These are phyloP conservation scores for Penicilliopsis zonata DNA, from an alignment of 495 filamentous ascomycete genomes.

Conservation along the genomic window DNA sequence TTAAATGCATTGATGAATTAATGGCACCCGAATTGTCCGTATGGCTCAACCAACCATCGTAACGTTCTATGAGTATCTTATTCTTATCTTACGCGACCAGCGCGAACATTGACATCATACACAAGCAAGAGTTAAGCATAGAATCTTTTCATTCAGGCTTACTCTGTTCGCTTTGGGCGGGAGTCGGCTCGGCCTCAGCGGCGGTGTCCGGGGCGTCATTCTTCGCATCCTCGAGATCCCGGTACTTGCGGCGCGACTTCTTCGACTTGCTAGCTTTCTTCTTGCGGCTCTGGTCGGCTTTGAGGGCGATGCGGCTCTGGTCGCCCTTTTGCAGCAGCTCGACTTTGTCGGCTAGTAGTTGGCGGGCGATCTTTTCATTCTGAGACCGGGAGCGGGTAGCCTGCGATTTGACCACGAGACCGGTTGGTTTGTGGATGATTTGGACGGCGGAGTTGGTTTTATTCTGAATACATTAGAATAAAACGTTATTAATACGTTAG, in stretches of 20 bases:
- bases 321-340: conserved; percentile 55
- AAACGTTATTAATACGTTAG: neutral
- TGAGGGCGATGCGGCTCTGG: conserved; percentile 42
- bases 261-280: conserved; percentile 56
- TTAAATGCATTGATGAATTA: too few species aligned
- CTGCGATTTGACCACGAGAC: conserved; percentile 84
- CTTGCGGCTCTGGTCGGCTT: conserved; percentile 40
- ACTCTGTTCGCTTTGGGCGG: too few species aligned
- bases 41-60: too few species aligned
- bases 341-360: conserved; percentile 62
- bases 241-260: conserved; percentile 57
- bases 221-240: conserved; percentile 27
- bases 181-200: too few species aligned
- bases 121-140: too few species aligned
- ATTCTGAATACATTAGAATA: conserved; percentile 43
- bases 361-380: conserved; percentile 79
- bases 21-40: too few species aligned
- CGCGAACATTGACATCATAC: too few species aligned
- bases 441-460: conserved; percentile 96
- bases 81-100: neutral
- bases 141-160: too few species aligned
- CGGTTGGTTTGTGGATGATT: conserved; percentile 78
- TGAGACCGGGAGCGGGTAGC: conserved; percentile 76
- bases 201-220: too few species aligned
- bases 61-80: too few species aligned